Evolutionary conservation across 345 rosid genomes (phyloP).

Genomic region (Passiflora organensis): DNA sequence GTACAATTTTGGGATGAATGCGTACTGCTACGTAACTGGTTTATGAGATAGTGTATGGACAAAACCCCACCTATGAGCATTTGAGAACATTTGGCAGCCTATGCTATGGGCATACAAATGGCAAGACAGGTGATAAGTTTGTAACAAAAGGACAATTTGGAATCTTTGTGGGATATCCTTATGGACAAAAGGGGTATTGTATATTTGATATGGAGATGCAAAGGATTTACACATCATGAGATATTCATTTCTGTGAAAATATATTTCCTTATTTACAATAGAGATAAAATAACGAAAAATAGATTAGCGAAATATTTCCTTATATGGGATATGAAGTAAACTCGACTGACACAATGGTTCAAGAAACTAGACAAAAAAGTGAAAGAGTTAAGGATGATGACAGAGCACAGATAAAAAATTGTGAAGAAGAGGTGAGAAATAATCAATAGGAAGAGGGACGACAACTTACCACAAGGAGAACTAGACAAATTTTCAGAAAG

Average conservation of each 20-base stretch:
- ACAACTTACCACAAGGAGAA: too few species aligned
- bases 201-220: background rate
- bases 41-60: background rate
- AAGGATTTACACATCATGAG: background rate
- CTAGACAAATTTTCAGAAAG: background rate
- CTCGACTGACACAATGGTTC: too few species aligned
- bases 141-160: background rate
- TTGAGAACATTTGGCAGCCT: background rate
- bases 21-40: background rate
- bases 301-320: too few species aligned
- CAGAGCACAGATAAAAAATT: too few species aligned
- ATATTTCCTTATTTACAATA: too few species aligned
- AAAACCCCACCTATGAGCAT: background rate
- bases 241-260: background rate
- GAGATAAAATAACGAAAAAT: too few species aligned
- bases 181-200: background rate
- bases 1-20: background rate
- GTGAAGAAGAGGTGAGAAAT: too few species aligned
- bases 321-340: too few species aligned
- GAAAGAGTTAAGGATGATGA: too few species aligned
- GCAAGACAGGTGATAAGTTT: background rate
- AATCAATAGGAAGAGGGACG: too few species aligned
- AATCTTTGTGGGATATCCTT: constrained; percentile 11
- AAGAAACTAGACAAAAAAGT: too few species aligned
- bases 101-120: background rate